A percentile compares a stretch with the other conserved stretches of the same genome.
Evolutionary conservation across 2,329 filamentous ascomycete genomes (phyloP).

Genomic region (Coniochaeta sp.): DNA sequence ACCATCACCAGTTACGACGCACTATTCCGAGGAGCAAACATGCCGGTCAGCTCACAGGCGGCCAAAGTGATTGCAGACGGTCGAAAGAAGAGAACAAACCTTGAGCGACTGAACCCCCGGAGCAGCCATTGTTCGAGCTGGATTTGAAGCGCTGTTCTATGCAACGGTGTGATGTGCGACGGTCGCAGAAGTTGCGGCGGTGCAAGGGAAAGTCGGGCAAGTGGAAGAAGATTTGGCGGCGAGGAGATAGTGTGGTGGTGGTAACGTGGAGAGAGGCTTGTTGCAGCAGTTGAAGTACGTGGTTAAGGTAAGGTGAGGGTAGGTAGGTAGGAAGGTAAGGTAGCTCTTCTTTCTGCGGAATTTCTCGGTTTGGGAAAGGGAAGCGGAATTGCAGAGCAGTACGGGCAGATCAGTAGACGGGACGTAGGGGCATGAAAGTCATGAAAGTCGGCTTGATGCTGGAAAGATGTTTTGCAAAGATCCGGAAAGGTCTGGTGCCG

Average conservation of each 20-base stretch:
- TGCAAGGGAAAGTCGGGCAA: background rate
- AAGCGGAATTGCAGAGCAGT: background rate
- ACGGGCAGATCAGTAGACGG: background rate
- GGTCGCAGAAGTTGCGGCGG: background rate
- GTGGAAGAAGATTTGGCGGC: background rate
- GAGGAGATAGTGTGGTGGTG: background rate
- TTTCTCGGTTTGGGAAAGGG: background rate
- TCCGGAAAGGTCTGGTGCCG: background rate
- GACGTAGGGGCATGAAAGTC: background rate
- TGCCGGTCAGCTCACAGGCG: conserved; percentile 27
- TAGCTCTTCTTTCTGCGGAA: background rate
- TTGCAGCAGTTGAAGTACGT: background rate
- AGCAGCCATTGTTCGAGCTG: conserved; percentile 53
- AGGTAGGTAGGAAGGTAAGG: too few relatives aligned
- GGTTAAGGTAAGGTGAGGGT: too few relatives aligned
- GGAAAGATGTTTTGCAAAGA: background rate
- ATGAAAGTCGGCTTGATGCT: background rate
- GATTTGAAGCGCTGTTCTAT: conserved; percentile 3
- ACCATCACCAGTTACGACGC: conserved; percentile 98
- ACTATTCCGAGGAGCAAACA: conserved; percentile 44
- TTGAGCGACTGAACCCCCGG: conserved; percentile 86
- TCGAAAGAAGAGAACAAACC: conserved; percentile 42
- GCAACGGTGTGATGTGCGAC: conserved; percentile 1
- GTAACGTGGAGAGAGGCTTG: background rate
- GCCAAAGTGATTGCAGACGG: background rate